Evolutionary conservation across 495 filamentous ascomycete genomes (phyloP).

Genomic region (Lophium mytilinum): DNA sequence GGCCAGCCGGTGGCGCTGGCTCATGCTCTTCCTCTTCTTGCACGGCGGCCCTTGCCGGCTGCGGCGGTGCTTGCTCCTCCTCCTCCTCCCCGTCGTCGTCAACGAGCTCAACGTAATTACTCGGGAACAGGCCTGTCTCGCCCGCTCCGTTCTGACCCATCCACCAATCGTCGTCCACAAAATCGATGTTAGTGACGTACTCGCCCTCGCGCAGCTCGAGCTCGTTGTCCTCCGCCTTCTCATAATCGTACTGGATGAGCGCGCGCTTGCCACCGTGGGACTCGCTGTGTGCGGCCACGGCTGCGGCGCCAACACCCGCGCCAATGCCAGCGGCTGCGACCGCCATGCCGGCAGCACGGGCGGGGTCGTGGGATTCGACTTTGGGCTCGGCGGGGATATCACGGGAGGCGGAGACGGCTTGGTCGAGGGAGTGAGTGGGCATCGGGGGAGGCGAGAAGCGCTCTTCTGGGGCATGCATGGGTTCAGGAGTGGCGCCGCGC

Average conservation of each 20-base stretch:
- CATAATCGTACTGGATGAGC: slow-evolving; percentile 87
- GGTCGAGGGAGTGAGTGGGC: slow-evolving; percentile 49
- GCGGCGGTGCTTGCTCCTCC: slow-evolving; percentile 23
- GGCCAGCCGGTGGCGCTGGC: slow-evolving; percentile 30
- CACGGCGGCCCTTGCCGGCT: slow-evolving; percentile 26
- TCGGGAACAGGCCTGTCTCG: slow-evolving; percentile 85
- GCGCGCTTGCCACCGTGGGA: slow-evolving; percentile 54
- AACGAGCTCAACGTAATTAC: slow-evolving; percentile 88
- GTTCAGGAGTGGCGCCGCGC: slow-evolving; percentile 48
- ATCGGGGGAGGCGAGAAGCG: slow-evolving; percentile 44
- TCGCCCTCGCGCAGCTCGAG: slow-evolving; percentile 86
- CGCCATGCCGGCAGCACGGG: slow-evolving; percentile 53
- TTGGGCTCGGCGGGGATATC: slow-evolving; percentile 57
- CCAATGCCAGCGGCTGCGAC: slow-evolving; percentile 42
- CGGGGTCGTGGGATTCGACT: slow-evolving; percentile 46
- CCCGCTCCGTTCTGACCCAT: slow-evolving; percentile 76
- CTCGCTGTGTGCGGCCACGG: not conserved
- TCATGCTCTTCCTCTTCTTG: slow-evolving; percentile 22
- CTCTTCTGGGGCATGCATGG: slow-evolving; percentile 46
- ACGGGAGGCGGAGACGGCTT: slow-evolving; percentile 52
- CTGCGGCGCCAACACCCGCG: slow-evolving; percentile 29
- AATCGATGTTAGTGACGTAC: slow-evolving; percentile 87
- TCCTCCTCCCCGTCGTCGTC: slow-evolving; percentile 42
- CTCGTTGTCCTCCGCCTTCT: slow-evolving; percentile 95
- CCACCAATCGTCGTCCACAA: slow-evolving; percentile 98